Evolutionary conservation across 352 stramenopile species (phyloP), one percentile per base, ranked within the genome.

Genomic region (Plasmopara muralis): DNA sequence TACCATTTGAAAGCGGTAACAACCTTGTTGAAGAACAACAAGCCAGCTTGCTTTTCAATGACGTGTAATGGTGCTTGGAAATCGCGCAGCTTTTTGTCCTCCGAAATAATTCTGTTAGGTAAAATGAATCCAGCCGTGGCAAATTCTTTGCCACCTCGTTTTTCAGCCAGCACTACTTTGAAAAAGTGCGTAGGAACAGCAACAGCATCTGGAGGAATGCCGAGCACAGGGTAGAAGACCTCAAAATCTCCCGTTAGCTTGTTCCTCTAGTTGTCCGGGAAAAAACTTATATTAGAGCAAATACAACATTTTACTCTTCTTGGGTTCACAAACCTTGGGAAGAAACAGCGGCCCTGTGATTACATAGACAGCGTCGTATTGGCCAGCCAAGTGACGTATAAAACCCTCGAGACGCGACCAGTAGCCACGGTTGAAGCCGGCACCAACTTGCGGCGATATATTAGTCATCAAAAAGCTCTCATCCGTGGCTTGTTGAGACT

Each of bases 391-490:
- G 55, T 92, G 77, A 20, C 87, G 83, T 47, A 93, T 74, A 47
- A 95, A 95, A 42, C 83, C 74, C 56, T 96, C 87, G 30, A 96
- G 62, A 15, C 81, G 73, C 8, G 85, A 72, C 87, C 87, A 96
- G 62, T 95, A 95, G 45, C 74, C 70, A 29, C 87, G 85, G 55
- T 96, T 96, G 56, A 96, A 94, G 16, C 83, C 83, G 20, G 72
- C 79, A 34, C 83, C 84, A 40, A 95, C 60, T 58, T 98, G 95
- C 0, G 95, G 95, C 20, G 84, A 96, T 52, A 97, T 92, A 67
- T 98, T 98, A 45, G 77, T 94, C 69, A 98, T 93, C n/a, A 91
- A 70, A 57, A 97, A 98, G 47, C 92, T 98, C 66, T 97, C 90
- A 53, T 96, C 66, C 74, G 96, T 89, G 25, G 78, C 74, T 33